Base-by-base conservation (phyloP, 495 filamentous ascomycete species). In the Tuber microsphaerosporum region DNA sequence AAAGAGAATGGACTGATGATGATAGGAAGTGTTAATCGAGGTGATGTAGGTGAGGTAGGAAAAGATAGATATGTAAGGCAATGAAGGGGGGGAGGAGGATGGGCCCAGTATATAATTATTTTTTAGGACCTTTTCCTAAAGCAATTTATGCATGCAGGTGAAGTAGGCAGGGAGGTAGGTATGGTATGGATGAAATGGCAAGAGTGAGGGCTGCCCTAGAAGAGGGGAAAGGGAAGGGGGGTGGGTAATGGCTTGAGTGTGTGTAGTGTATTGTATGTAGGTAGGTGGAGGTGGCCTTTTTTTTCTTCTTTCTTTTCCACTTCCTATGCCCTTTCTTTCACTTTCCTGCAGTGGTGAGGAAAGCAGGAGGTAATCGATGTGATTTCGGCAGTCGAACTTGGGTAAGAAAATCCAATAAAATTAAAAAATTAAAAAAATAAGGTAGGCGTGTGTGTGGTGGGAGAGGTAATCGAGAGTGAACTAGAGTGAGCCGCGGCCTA, bases 381-480 rank as follows among this genome's bases (percentile, higher is more conserved):
- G 77, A 72, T 75, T 79, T 79, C 77, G 77, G 77, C 77, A 79
- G 77, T 79, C 77, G 73, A 70, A 73, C 42, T 75, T 76, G 31
- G 31, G 31, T 34, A 34, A 65, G 56, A 19, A 34, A 56, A 26
- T 56, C 46, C 46, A 51, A 51, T 51, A 51, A n/a, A 41, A 41
- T 41, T 37, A 37, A 34, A 43, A 43, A 43, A 43, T 43, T 5
- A 26, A 65, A 65, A 43, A 43, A 43, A 43, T 43, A 43, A 43
- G 31, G 26, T 34, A 17, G 56, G 56, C 26, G 56, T 17, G 56
- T 31, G 51, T n/a, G 51, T 61, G 51, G 48, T 56, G 48, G 8
- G 48, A n/a, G 48, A n/a, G 9, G 22, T 34, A 65, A 65, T 4
- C 34, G 26, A 3, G 1, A 65, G 26, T 65, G 56, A 10, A 31